Evolutionary conservation across 1,139 yeast species (phyloP), one percentile per base, ranked within the genome.

Genomic region (Sugiyamaella castrensis): DNA sequence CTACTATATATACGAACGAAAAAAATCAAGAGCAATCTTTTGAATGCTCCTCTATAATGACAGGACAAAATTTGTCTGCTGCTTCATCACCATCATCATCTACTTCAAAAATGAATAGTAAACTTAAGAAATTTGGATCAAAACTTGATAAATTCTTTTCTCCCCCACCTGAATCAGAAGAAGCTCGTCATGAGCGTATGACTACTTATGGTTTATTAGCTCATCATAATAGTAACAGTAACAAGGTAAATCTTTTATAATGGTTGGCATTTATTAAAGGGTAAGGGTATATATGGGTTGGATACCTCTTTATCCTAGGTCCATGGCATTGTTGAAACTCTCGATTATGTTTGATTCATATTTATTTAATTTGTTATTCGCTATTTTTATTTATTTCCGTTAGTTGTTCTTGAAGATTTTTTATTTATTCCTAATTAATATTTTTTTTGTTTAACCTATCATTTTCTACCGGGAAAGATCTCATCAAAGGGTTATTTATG

Each of bases 131-230:
- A 10, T 31, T 37, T 7, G 15, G 10, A 11, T 32, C 46, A 9
- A 42, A 36, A 15, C 29, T 42, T 15, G 37, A 42, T 31, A 35
- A 42, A n/a, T n/a, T 42, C 28, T 42, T 42, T 15, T 10, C 46
- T 10, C 15, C 37, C 7, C 46, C 46, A 15, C 40, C 40, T 11
- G 46, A 42, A 16, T 36, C 46, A 16, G 29, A 42, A 26, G 35
- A 42, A 10, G 46, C 34, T 8, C 31, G 40, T 15, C 28, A 13
- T 19, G 16, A 35, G 12, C 13, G 39, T n/a, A 35, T 34, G 34
- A n/a, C 27, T 9, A 19, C 31, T 15, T 35, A 42, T 29, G 24
- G 24, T 19, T 4, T 19, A 19, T 10, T n/a, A 11, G 11, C 15
- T 35, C 12, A 15, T 34, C 33, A 34, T 7, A 13, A 13, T 2